phyloP scores from a whole-genome alignment of 768 basidiomycete genomes.

The Arthromyces matolae region DNA sequence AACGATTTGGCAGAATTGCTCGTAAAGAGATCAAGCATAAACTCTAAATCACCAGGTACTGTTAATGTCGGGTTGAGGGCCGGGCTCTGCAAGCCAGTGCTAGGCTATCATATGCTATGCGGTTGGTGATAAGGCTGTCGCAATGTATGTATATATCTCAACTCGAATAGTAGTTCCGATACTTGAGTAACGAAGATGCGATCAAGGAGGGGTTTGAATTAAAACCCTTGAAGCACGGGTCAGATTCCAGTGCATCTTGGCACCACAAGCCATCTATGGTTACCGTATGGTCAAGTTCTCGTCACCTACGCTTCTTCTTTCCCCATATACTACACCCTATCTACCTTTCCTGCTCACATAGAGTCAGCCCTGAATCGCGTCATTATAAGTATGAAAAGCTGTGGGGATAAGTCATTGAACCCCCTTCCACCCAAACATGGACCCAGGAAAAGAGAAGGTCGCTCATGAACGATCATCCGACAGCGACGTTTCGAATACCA shows the following conservation, averaged over 20 bases:
- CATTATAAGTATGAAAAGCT: neutral
- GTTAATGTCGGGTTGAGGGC: too few relatives aligned
- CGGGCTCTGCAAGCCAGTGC: too few relatives aligned
- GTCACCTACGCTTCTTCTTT: neutral
- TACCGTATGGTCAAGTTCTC: too few relatives aligned
- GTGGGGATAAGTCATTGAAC: neutral
- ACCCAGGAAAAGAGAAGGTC: constrained; percentile 24
- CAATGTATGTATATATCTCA: too few relatives aligned
- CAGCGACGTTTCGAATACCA: constrained; percentile 19
- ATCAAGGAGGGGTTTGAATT: too few relatives aligned
- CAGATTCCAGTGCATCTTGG: too few relatives aligned
- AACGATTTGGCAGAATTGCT: constrained; percentile 54
- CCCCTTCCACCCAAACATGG: constrained; percentile 9
- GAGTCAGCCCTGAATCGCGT: neutral
- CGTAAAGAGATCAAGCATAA: constrained; percentile 66
- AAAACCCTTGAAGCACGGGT: too few relatives aligned
- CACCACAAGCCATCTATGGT: too few relatives aligned
- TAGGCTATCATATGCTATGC: too few relatives aligned
- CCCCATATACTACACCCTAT: neutral
- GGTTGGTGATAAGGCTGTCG: too few relatives aligned
- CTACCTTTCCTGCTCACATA: neutral
- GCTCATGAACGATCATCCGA: constrained; percentile 15
- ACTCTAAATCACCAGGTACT: constrained; percentile 38
- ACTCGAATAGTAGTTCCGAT: too few relatives aligned
- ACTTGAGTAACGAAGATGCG: too few relatives aligned